A percentile compares a stretch with the other conserved stretches of the same genome.
These are phyloP conservation scores for Spathaspora girioi DNA, from an alignment of 805 yeast genomes.

Conservation along the genomic window DNA sequence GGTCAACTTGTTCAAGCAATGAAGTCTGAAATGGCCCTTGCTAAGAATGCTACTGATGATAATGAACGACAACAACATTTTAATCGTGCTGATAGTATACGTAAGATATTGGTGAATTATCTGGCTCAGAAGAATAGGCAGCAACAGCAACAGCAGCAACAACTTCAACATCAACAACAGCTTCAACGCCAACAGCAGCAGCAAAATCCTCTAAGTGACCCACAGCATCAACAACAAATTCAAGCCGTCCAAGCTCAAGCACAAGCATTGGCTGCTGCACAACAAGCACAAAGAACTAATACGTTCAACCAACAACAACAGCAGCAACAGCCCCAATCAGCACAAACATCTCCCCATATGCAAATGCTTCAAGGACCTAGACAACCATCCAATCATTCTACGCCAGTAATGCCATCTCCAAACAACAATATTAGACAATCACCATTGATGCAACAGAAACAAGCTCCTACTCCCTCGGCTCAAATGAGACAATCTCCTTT, in stretches of 20 bases:
- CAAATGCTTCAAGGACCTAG: conserved; percentile 1
- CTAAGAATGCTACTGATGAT: conserved; percentile 53
- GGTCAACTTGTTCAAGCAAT: conserved; percentile 40
- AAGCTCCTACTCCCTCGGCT: conserved; percentile 1
- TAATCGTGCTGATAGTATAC: conserved; percentile 60
- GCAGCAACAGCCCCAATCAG: conserved; percentile 5
- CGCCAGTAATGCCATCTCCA: conserved; percentile 7
- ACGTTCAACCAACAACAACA: conserved; percentile 9
- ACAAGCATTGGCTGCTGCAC: conserved; percentile 9
- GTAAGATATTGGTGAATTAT: conserved; percentile 53
- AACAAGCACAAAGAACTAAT: not conserved
- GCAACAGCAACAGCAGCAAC: conserved; percentile 17
- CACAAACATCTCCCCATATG: conserved; percentile 2
- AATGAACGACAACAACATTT: conserved; percentile 61
- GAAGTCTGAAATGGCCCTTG: conserved; percentile 55
- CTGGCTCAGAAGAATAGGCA: conserved; percentile 41
- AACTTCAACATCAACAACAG: conserved; percentile 20
- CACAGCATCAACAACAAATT: conserved; percentile 20
- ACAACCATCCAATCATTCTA: conserved; percentile 2
- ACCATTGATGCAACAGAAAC: conserved; percentile 6
- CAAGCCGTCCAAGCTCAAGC: conserved; percentile 20
- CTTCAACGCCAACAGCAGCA: conserved; percentile 17
- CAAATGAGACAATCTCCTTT: conserved; percentile 6
- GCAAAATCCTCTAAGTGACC: conserved; percentile 13
- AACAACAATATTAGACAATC: conserved; percentile 2